Percentiles rank a stretch among this genome's conserved stretches.
Evolutionary conservation across 2,329 filamentous ascomycete genomes (phyloP).

Genomic region (Nothophoma quercina): DNA sequence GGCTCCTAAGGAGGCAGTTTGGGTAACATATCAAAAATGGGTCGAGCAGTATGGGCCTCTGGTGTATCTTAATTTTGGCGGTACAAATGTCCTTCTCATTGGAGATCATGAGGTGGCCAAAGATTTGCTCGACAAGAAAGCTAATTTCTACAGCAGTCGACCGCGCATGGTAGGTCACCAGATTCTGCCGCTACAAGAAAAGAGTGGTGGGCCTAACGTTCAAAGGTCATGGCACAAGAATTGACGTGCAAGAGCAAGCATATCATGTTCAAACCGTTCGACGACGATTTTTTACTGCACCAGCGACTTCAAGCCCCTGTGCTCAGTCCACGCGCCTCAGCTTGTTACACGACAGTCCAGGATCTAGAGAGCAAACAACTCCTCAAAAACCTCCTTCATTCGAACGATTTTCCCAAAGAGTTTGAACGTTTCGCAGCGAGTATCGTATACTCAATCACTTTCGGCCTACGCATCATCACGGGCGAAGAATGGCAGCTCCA

Average conservation of each 20-base stretch:
- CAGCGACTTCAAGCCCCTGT: constrained; percentile 51
- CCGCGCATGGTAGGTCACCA: constrained; percentile 50
- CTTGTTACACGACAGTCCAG: constrained; percentile 50
- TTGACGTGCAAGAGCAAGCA: constrained; percentile 53
- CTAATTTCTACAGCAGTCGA: constrained; percentile 57
- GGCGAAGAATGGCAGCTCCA: constrained; percentile 28
- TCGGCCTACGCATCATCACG: constrained; percentile 46
- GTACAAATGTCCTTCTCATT: constrained; percentile 50
- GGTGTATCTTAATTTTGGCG: constrained; percentile 41
- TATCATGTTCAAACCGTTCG: constrained; percentile 49
- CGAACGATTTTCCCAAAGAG: constrained; percentile 39
- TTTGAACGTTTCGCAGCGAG: constrained; percentile 50
- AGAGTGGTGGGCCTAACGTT: background rate
- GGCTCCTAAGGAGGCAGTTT: constrained; percentile 31
- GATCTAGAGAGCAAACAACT: constrained; percentile 56
- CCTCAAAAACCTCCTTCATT: constrained; percentile 48
- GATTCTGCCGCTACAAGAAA: background rate
- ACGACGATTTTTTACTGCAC: constrained; percentile 48
- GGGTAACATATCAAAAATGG: constrained; percentile 43
- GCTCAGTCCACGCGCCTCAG: constrained; percentile 33
- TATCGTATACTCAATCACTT: constrained; percentile 49
- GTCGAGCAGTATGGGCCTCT: constrained; percentile 46
- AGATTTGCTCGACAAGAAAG: constrained; percentile 61
- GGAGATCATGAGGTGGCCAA: constrained; percentile 58
- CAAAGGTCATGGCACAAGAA: constrained; percentile 56